Percentiles rank a stretch among this genome's conserved stretches.
Evolutionary conservation across 768 basidiomycete species (phyloP).

Genomic region (Boletus subparvulus): DNA sequence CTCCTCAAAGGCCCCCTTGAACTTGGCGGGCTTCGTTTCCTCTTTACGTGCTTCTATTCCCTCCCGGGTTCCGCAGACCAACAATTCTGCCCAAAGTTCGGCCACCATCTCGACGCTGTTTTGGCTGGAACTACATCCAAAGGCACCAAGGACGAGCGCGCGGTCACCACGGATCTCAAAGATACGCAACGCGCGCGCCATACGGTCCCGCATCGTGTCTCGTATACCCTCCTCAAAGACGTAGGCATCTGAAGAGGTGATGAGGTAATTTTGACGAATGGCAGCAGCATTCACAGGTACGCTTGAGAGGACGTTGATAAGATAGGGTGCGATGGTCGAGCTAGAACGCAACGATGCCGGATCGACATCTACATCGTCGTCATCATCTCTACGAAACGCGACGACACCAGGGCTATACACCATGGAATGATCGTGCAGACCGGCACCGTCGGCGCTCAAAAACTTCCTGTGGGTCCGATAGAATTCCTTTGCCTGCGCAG

Average conservation of each 20-base stretch:
- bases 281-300: conserved; percentile 45
- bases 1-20: conserved; percentile 41
- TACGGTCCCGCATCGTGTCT: conserved; percentile 45
- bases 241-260: conserved; percentile 33
- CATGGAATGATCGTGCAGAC: conserved; percentile 48
- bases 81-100: conserved; percentile 46
- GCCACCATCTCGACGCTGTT: conserved; percentile 44
- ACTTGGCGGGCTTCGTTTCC: conserved; percentile 29
- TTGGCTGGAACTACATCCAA: conserved; percentile 44
- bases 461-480: conserved; percentile 41
- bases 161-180: conserved; percentile 43
- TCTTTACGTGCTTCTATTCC: conserved; percentile 20
- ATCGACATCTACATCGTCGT: conserved; percentile 20
- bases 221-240: conserved; percentile 41
- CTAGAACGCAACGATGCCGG: conserved; percentile 5
- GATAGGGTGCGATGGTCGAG: conserved; percentile 39
- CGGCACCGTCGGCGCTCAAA: conserved; percentile 37
- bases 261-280: conserved; percentile 38
- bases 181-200: conserved; percentile 45
- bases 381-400: conserved; percentile 42
- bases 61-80: conserved; percentile 36
- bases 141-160: conserved; percentile 43
- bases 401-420: conserved; percentile 46
- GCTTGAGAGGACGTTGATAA: conserved; percentile 40
- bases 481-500: conserved; percentile 37